Evolutionary conservation across 805 yeast species (phyloP).

Genomic region (Teunomyces kruisii): DNA sequence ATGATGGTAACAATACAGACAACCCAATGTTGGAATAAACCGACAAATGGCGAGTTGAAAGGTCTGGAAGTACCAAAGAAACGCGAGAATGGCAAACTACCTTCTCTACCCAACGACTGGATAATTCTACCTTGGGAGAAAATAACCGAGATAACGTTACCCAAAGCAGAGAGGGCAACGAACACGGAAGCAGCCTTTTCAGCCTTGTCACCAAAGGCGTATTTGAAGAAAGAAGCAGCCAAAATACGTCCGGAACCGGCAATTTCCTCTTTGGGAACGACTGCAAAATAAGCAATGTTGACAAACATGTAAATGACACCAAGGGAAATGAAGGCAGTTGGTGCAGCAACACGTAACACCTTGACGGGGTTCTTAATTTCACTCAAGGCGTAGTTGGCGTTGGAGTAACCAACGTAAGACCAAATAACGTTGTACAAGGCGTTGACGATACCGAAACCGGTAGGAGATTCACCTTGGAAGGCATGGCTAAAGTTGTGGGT

Average conservation of each 20-base stretch:
- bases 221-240: constrained; percentile 73
- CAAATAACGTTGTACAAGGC: constrained; percentile 81
- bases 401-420: constrained; percentile 82
- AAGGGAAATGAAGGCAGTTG: constrained; percentile 61
- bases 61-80: constrained; percentile 73
- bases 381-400: constrained; percentile 79
- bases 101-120: constrained; percentile 81
- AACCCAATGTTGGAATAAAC: constrained; percentile 73
- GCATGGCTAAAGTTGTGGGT: constrained; percentile 62
- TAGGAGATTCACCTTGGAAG: constrained; percentile 53
- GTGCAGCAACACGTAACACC: constrained; percentile 72
- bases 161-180: constrained; percentile 79
- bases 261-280: constrained; percentile 67
- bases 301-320: constrained; percentile 71
- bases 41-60: constrained; percentile 70
- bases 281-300: constrained; percentile 79
- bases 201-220: constrained; percentile 68
- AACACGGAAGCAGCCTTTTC: constrained; percentile 74
- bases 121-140: constrained; percentile 80
- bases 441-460: constrained; percentile 69
- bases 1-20: constrained; percentile 71
- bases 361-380: constrained; percentile 73
- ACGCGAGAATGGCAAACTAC: constrained; percentile 69
- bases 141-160: constrained; percentile 78
- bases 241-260: constrained; percentile 63